Evolutionary conservation across 2,329 filamentous ascomycete genomes (phyloP).

Genomic region (Penicillium sp.): DNA sequence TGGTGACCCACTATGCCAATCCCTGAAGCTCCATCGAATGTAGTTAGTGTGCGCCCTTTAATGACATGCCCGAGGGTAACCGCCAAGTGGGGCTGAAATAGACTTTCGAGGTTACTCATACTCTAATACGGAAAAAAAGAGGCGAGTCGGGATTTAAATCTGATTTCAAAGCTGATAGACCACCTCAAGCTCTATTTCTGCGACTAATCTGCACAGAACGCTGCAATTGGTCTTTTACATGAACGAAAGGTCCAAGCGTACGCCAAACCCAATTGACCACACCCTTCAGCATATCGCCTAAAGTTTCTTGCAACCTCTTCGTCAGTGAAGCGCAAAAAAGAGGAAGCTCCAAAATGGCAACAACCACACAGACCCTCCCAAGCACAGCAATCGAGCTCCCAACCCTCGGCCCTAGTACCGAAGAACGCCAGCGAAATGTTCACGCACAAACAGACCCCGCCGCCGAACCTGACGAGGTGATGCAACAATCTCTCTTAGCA

Average conservation of each 20-base stretch:
- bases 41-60: background rate
- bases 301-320: background rate
- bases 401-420: slow-evolving; percentile 3
- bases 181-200: background rate
- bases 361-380: slow-evolving; percentile 13
- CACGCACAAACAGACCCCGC: slow-evolving; percentile 1
- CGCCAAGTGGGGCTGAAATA: background rate
- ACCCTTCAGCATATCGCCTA: background rate
- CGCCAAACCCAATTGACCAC: background rate
- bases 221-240: background rate
- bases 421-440: slow-evolving; percentile 18
- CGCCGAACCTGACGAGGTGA: slow-evolving; percentile 26
- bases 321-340: background rate
- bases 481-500: slow-evolving; percentile 47
- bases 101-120: background rate
- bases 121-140: background rate
- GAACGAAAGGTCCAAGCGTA: background rate
- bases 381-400: slow-evolving; percentile 18
- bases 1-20: no score
- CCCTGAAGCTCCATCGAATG: background rate
- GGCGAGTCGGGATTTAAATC: background rate
- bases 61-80: slow-evolving; percentile 6
- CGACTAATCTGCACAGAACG: background rate
- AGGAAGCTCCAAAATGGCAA: slow-evolving; percentile 9
- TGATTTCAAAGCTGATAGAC: background rate